phyloP scores from a whole-genome alignment of 306 rosid species.

The Vigna nakashimae region DNA sequence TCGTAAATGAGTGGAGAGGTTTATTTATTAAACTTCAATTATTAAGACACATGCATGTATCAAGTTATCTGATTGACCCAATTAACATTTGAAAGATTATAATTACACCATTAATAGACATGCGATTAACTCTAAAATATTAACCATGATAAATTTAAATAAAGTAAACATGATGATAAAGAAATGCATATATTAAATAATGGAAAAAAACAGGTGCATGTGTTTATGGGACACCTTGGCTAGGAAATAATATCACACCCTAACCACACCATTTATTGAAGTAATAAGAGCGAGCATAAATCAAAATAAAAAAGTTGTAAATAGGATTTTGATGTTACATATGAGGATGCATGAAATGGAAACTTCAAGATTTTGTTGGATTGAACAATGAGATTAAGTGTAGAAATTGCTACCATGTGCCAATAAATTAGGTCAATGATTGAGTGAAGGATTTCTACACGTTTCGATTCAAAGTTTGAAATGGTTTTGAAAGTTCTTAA shows the following conservation, averaged over 20 bases:
- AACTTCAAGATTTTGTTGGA: background rate
- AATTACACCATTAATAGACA: too few relatives aligned
- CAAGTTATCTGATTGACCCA: too few relatives aligned
- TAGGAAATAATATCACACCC: background rate
- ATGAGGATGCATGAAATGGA: constrained; percentile 2
- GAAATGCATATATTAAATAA: background rate
- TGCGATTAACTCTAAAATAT: background rate
- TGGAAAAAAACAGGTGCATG: background rate
- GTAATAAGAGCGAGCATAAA: background rate
- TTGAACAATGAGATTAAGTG: background rate
- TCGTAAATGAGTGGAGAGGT: too few relatives aligned
- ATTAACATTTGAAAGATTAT: too few relatives aligned
- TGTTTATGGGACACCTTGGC: constrained; percentile 15
- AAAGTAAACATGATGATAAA: background rate
- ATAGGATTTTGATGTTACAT: background rate
- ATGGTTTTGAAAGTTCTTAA: too few relatives aligned
- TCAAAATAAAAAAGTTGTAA: background rate
- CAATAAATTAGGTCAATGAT: constrained; percentile 6
- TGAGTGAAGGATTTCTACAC: background rate
- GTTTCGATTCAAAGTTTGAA: too few relatives aligned
- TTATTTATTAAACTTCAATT: too few relatives aligned
- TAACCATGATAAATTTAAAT: background rate
- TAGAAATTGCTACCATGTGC: constrained; percentile 12
- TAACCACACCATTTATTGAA: background rate
- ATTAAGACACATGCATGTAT: too few relatives aligned